A percentile compares a stretch with the other conserved stretches of the same genome.
Conservation (phyloP, 768 basidiomycete genomes). For the Amanita muscaria region DNA sequence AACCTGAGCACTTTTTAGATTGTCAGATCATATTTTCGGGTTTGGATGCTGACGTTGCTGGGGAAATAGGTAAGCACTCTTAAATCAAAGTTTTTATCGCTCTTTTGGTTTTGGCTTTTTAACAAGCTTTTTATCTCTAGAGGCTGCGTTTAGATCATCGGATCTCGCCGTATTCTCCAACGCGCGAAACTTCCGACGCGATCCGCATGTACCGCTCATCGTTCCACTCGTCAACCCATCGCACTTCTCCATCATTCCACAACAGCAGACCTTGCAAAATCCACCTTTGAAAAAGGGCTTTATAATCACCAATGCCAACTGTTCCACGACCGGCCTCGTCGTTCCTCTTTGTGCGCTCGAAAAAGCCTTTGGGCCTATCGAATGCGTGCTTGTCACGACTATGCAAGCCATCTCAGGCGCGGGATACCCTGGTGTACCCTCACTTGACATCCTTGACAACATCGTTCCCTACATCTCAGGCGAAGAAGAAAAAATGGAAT, state of each 20-base stretch:
- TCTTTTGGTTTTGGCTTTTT: not conserved
- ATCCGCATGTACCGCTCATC: slow-evolving; percentile 88
- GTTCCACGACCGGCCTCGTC: slow-evolving; percentile 89
- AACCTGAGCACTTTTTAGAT: slow-evolving; percentile 64
- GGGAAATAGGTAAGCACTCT: slow-evolving; percentile 86
- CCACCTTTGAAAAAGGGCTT: slow-evolving; percentile 76
- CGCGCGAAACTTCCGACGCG: slow-evolving; percentile 91
- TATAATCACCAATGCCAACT: slow-evolving; percentile 98
- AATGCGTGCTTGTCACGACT: slow-evolving; percentile 85
- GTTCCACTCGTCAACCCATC: slow-evolving; percentile 91
- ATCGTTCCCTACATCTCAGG: slow-evolving; percentile 90
- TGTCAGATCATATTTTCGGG: slow-evolving; percentile 91
- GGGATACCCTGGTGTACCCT: slow-evolving; percentile 92
- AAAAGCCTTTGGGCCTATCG: slow-evolving; percentile 87
- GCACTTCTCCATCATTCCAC: slow-evolving; percentile 76
- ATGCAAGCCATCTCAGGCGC: slow-evolving; percentile 97
- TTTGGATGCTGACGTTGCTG: slow-evolving; percentile 91
- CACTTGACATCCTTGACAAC: slow-evolving; percentile 92
- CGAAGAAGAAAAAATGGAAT: slow-evolving; percentile 97
- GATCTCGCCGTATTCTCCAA: slow-evolving; percentile 94
- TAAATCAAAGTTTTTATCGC: too few species aligned
- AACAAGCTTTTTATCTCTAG: slow-evolving; percentile 29
- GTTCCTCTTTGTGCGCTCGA: slow-evolving; percentile 90
- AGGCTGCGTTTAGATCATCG: slow-evolving; percentile 76
- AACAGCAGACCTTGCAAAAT: slow-evolving; percentile 65